Evolutionary conservation across 2,329 filamentous ascomycete species (phyloP).

Genomic region (Exophiala spinifera): DNA sequence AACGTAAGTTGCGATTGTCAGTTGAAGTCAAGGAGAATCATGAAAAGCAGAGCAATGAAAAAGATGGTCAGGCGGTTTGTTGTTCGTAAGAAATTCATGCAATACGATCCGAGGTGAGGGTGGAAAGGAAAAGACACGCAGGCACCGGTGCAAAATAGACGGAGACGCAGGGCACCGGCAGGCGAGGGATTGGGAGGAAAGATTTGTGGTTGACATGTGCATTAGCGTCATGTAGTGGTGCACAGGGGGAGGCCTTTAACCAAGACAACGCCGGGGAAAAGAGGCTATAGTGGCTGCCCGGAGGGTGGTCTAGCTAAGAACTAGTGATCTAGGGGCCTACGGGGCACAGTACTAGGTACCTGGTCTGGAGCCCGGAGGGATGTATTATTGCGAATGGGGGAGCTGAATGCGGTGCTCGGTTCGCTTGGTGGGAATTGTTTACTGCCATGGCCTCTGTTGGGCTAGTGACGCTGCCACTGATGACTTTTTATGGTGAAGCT

Average conservation of each 20-base stretch:
- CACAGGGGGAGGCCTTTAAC: not conserved
- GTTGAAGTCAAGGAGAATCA: not conserved
- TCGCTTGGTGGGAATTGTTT: too few relatives aligned
- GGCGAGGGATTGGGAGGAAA: not conserved
- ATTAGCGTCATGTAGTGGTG: not conserved
- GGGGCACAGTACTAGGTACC: too few relatives aligned
- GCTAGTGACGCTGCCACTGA: too few relatives aligned
- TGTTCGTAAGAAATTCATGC: not conserved
- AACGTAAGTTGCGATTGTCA: not conserved
- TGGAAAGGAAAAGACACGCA: not conserved
- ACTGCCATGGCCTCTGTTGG: too few relatives aligned
- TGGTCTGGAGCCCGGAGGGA: too few relatives aligned
- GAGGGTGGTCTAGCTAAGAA: too few relatives aligned
- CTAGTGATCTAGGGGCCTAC: too few relatives aligned
- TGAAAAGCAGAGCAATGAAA: not conserved
- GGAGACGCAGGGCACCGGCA: not conserved
- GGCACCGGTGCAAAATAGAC: too few relatives aligned
- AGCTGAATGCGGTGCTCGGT: too few relatives aligned
- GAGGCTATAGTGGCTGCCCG: not conserved
- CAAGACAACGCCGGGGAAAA: not conserved
- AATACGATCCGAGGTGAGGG: not conserved
- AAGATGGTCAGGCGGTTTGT: not conserved
- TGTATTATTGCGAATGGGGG: too few relatives aligned
- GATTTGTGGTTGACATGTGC: not conserved
- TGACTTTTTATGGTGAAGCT: too few relatives aligned